Evolutionary conservation across 1,284 basidiomycete genomes (phyloP).

Genomic region (Veloboletus limbatus): DNA sequence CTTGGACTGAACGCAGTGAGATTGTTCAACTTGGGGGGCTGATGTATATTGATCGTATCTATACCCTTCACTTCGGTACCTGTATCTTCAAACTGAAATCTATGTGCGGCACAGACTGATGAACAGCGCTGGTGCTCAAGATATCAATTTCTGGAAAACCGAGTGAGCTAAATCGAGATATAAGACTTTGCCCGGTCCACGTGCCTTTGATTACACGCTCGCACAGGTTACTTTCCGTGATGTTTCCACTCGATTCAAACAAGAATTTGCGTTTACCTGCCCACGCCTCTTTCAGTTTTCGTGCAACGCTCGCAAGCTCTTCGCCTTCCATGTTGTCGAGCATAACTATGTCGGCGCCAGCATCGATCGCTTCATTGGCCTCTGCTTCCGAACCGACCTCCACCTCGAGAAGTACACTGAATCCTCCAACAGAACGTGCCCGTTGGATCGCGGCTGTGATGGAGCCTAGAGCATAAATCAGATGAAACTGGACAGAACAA

Average conservation of each 20-base stretch:
- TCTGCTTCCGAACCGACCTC: constrained; percentile 89
- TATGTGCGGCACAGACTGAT: constrained; percentile 88
- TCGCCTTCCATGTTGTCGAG: constrained; percentile 91
- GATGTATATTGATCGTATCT: constrained; percentile 17
- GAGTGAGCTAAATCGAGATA: constrained; percentile 4
- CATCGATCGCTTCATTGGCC: constrained; percentile 93
- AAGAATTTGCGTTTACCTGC: constrained; percentile 76
- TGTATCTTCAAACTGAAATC: constrained; percentile 95
- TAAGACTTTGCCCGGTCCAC: constrained; percentile 21
- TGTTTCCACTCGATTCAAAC: constrained; percentile 90
- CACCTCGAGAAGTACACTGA: constrained; percentile 91
- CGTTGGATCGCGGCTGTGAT: constrained; percentile 86
- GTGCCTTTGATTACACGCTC: constrained; percentile 74
- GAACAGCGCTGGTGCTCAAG: constrained; percentile 87
- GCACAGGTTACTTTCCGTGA: constrained; percentile 80
- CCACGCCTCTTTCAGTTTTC: constrained; percentile 74
- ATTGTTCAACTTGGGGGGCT: constrained; percentile 51
- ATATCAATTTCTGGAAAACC: constrained; percentile 84
- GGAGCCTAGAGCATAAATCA: constrained; percentile 56
- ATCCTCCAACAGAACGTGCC: constrained; percentile 89
- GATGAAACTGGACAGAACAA: neutral
- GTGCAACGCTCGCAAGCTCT: constrained; percentile 67
- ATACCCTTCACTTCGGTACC: constrained; percentile 41
- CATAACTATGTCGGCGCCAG: constrained; percentile 98
- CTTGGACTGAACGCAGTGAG: constrained; percentile 67